Evolutionary conservation across 2,329 filamentous ascomycete genomes (phyloP), one percentile per base, ranked within the genome.

Genomic region (Stemphylium vesicarium): DNA sequence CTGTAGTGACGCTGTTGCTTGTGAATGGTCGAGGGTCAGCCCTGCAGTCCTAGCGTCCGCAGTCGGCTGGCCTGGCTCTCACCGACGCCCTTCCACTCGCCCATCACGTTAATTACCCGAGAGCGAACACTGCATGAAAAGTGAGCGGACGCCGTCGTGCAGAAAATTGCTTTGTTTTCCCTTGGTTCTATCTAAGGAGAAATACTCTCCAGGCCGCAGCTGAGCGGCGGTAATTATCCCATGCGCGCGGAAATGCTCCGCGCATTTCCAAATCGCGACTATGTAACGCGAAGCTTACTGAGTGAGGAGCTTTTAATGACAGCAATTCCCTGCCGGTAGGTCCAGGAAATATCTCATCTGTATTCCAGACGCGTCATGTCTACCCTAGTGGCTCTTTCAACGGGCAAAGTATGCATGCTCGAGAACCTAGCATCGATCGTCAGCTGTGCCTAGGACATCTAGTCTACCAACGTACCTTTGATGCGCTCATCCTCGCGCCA

Each of bases 401-500:
- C 50, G 31, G n/a, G 52, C 33, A 50, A 74, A 73, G 53, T 70
- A 74, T 8, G 60, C 44, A 54, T 74, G 72, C 16, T 68, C 41
- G 13, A 73, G 63, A 20, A 59, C 66, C 72, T 75, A 35, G 1
- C 18, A n/a, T 41, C 8, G 26, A 60, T 9, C 56, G 41, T 46
- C 29, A 55, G 43, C 41, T 32, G 18, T 8, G 18, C 37, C 12
- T 15, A 24, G 11, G n/a, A 12, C 22, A 12, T 18, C 12, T 6
- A 9, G 12, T 48, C 4, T 9, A n/a, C 11, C 5, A 29, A 5
- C 59, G 60, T 61, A 85, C 89, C 80, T 89, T 75, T 50, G 80
- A 78, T 41, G 93, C 92, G 12, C 84, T 88, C 59, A 89, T 77
- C 61, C 95, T 84, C 35, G 80, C 75, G 11, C 82, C 78, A 69